A percentile compares a stretch with the other conserved stretches of the same genome.
Conservation (phyloP, 1,284 basidiomycete species). For the Sphagnurus paluster region DNA sequence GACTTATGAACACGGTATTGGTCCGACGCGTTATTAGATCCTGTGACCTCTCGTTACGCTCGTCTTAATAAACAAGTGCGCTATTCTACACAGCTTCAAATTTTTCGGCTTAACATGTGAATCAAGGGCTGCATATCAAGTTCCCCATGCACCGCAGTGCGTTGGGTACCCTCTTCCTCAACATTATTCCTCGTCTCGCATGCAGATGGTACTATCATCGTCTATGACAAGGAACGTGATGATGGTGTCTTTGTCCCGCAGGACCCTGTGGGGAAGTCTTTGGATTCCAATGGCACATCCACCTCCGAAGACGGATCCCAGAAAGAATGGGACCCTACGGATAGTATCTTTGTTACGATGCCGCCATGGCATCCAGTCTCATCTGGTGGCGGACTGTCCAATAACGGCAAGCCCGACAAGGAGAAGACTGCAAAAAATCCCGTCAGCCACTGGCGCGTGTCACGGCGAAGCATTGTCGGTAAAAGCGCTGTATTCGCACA, state of each 20-base stretch:
- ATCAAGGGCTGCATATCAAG: conserved; percentile 76
- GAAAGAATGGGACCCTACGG: conserved; percentile 70
- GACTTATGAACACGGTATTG: background rate
- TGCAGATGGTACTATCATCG: conserved; percentile 84
- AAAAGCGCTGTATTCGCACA: conserved; percentile 23
- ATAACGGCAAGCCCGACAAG: conserved; percentile 50
- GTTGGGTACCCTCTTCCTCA: conserved; percentile 86
- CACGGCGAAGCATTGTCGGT: conserved; percentile 74
- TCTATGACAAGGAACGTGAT: conserved; percentile 89
- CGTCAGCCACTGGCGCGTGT: conserved; percentile 82
- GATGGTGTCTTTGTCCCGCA: conserved; percentile 73
- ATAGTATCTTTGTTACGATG: conserved; percentile 77
- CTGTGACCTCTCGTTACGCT: conserved; percentile 81
- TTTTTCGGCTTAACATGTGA: conserved; percentile 21
- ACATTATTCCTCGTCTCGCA: conserved; percentile 91
- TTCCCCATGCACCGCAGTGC: conserved; percentile 80
- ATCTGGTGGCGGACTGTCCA: conserved; percentile 30
- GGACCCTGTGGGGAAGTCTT: conserved; percentile 39
- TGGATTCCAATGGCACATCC: conserved; percentile 17
- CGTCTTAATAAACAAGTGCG: conserved; percentile 89
- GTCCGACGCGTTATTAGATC: conserved; percentile 50
- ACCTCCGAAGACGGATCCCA: conserved; percentile 27
- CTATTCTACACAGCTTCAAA: conserved; percentile 14
- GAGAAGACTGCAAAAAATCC: conserved; percentile 79
- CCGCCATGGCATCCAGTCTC: conserved; percentile 78